Conservation (phyloP, 106 monocot species). For the Allium sativum region DNA sequence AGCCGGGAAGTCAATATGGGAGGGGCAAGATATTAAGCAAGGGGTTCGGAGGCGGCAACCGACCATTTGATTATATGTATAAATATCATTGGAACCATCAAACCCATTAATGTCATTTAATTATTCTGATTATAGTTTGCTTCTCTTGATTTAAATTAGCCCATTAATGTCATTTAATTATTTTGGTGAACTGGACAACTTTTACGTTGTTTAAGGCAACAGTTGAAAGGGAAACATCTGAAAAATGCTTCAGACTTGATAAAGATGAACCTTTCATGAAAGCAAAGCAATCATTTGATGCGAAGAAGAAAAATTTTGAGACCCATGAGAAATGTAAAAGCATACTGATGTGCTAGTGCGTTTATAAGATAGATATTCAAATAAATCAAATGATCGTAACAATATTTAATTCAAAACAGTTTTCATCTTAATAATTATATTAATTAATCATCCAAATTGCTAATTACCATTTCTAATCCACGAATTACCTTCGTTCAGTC, state of each 20-base stretch:
- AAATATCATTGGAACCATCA: too few relatives aligned
- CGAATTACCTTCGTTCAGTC: too few relatives aligned
- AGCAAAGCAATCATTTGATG: slow-evolving; percentile 33
- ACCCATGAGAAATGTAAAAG: slow-evolving; percentile 11
- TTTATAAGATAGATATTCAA: neutral
- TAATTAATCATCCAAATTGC: too few relatives aligned
- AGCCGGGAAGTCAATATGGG: too few relatives aligned
- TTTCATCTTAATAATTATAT: too few relatives aligned
- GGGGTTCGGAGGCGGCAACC: too few relatives aligned
- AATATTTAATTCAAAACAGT: too few relatives aligned
- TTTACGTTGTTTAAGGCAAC: slow-evolving; percentile 73
- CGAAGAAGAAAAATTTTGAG: slow-evolving; percentile 20
- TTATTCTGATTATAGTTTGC: too few relatives aligned
- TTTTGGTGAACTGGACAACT: slow-evolving; percentile 47
- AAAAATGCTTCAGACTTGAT: slow-evolving; percentile 17
- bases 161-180: neutral
- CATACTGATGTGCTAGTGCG: slow-evolving; percentile 12
- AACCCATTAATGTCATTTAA: neutral
- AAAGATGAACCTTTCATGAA: slow-evolving; percentile 25
- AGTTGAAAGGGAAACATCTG: slow-evolving; percentile 49
- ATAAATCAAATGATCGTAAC: slow-evolving; percentile 5
- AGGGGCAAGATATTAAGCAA: too few relatives aligned
- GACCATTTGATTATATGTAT: too few relatives aligned
- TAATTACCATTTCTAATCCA: too few relatives aligned
- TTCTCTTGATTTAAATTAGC: neutral